Percentiles rank a stretch among this genome's conserved stretches.
phyloP scores from a whole-genome alignment of 257 asterid genomes.

The Penstemon newberryi region DNA sequence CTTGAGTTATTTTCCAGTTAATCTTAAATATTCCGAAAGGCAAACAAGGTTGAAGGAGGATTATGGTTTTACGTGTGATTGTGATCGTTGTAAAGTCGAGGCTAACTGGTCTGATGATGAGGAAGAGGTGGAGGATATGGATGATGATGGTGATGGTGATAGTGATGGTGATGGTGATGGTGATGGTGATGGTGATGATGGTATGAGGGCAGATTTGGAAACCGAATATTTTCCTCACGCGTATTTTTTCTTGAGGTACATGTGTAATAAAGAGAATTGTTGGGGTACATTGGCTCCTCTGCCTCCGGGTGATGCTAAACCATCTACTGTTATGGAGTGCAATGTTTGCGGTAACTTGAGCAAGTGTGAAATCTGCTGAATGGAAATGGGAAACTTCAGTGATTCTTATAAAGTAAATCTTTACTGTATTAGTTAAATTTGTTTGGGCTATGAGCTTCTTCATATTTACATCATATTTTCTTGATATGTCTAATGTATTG shows the following conservation, averaged over 20 bases:
- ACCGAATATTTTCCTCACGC: conserved; percentile 76
- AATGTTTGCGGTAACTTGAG: conserved; percentile 78
- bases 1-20: conserved; percentile 90
- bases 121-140: conserved; percentile 51
- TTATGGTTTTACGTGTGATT: conserved; percentile 74
- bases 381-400: conserved; percentile 25
- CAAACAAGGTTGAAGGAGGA: conserved; percentile 80
- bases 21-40: conserved; percentile 72
- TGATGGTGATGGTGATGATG: conserved; percentile 36
- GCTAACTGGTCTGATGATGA: conserved; percentile 85
- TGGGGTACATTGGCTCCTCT: conserved; percentile 94
- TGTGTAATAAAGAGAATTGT: conserved; percentile 77
- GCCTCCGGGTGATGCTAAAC: conserved; percentile 49
- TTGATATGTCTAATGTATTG: too few species aligned
- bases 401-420: conserved; percentile 19
- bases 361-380: conserved; percentile 36
- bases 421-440: conserved; percentile 4
- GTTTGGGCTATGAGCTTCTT: neutral
- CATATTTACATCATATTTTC: neutral
- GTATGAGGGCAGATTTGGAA: conserved; percentile 35
- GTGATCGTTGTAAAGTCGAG: conserved; percentile 96
- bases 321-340: conserved; percentile 71
- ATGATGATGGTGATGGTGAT: conserved; percentile 49
- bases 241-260: conserved; percentile 71
- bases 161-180: conserved; percentile 58